These are phyloP conservation scores for Paulinella micropora DNA, from an alignment of 78 protist genomes.

Conservation along the genomic window DNA sequence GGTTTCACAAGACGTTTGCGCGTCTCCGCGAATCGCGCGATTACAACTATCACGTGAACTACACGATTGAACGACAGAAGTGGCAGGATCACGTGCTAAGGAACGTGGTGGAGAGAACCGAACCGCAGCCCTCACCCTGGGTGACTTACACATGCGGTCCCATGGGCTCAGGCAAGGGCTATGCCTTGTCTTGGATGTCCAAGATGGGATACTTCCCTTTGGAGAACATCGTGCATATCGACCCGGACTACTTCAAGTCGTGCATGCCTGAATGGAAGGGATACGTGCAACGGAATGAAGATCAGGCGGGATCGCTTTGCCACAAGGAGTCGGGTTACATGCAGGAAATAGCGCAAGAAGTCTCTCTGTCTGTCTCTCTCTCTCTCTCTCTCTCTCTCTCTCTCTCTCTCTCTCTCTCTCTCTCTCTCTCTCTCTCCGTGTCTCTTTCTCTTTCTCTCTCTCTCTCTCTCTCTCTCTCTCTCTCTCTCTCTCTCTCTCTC, in stretches of 20 bases:
- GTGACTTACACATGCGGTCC: not conserved
- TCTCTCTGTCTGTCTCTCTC: too few relatives aligned
- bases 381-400: too few relatives aligned
- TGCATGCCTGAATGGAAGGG: not conserved
- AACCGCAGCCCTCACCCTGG: not conserved
- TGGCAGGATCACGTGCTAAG: not conserved
- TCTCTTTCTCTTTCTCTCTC: too few relatives aligned
- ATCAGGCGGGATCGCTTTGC: not conserved
- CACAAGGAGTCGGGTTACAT: not conserved
- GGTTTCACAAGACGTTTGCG: not conserved
- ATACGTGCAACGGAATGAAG: not conserved
- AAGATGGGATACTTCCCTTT: not conserved
- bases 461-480: too few relatives aligned
- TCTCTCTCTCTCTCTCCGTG: too few relatives aligned
- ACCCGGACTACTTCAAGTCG: not conserved
- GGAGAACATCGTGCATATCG: slow-evolving; percentile 13
- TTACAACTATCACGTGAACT: not conserved
- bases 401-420: too few relatives aligned
- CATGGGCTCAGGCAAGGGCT: not conserved
- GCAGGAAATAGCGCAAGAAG: slow-evolving; percentile 5
- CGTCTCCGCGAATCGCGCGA: not conserved
- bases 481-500: too few relatives aligned
- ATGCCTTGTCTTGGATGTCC: not conserved
- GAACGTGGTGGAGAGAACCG: not conserved
- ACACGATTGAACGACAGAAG: not conserved